Conservation (phyloP, 1,139 yeast species). For the Kodamaea sp. region DNA sequence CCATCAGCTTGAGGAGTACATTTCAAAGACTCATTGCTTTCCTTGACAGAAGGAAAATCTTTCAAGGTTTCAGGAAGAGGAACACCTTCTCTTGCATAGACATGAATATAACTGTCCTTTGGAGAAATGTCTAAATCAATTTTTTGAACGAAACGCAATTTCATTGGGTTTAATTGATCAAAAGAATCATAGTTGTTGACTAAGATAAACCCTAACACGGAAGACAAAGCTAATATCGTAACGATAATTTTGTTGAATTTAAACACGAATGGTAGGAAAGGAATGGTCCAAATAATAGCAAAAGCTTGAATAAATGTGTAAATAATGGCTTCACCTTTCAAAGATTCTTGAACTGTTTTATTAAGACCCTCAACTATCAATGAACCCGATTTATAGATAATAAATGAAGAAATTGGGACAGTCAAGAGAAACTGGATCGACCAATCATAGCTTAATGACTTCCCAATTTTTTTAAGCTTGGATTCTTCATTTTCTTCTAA, state of each 20-base stretch:
- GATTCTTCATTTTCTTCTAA: conserved; percentile 12
- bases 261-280: conserved; percentile 69
- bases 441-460: conserved; percentile 72
- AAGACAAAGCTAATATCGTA: conserved; percentile 31
- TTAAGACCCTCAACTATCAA: conserved; percentile 59
- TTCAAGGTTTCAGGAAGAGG: conserved; percentile 34
- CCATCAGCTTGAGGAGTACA: conserved; percentile 44
- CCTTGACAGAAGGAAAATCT: conserved; percentile 64
- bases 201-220: conserved; percentile 34
- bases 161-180: conserved; percentile 58
- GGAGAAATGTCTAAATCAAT: conserved; percentile 39
- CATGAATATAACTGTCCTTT: conserved; percentile 37
- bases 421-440: conserved; percentile 62
- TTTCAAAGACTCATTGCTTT: conserved; percentile 21
- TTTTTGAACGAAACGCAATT: conserved; percentile 62
- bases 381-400: conserved; percentile 49
- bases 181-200: conserved; percentile 50
- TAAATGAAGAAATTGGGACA: conserved; percentile 60
- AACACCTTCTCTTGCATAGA: conserved; percentile 52
- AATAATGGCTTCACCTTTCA: conserved; percentile 43
- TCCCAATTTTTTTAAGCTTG: conserved; percentile 23
- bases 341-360: conserved; percentile 69
- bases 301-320: conserved; percentile 37
- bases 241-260: conserved; percentile 57
- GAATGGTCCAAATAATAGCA: conserved; percentile 45